phyloP scores from a whole-genome alignment of 257 asterid genomes.

The Rehmannia glutinosa region DNA sequence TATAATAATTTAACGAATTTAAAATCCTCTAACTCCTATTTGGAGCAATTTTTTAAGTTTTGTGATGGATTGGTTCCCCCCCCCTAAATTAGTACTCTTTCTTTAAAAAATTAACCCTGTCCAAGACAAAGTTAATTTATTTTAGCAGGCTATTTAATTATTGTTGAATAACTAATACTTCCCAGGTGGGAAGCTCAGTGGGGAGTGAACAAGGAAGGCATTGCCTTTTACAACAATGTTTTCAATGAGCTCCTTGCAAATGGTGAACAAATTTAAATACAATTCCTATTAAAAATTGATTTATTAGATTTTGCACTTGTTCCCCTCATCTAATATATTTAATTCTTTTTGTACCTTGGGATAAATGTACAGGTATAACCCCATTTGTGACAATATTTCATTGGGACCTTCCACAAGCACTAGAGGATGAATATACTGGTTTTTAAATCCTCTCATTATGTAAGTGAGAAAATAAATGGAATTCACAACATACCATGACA shows the following conservation, averaged over 20 bases:
- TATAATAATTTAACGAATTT: too few species aligned
- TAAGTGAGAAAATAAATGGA: not conserved
- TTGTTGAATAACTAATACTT: too few species aligned
- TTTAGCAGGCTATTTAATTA: too few species aligned
- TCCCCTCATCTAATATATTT: not conserved
- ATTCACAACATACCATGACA: too few species aligned
- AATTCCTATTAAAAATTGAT: too few species aligned
- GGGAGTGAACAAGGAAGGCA: conserved; percentile 59
- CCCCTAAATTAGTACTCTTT: too few species aligned
- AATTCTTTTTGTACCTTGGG: not conserved
- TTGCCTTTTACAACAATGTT: conserved; percentile 55
- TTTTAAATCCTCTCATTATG: conserved; percentile 31
- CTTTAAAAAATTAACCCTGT: too few species aligned
- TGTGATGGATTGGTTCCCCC: too few species aligned
- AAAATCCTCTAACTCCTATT: too few species aligned
- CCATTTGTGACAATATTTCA: conserved; percentile 65
- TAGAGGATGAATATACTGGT: conserved; percentile 67
- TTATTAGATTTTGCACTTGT: too few species aligned
- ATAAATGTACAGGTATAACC: conserved; percentile 34
- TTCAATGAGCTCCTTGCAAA: conserved; percentile 49
- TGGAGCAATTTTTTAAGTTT: too few species aligned
- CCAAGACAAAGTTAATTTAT: too few species aligned
- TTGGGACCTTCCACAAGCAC: conserved; percentile 77
- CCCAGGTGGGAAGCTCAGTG: conserved; percentile 56
- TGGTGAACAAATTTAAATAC: conserved; percentile 34